phyloP scores from a whole-genome alignment of 2,329 filamentous ascomycete species.

The Talaromyces sp. region DNA sequence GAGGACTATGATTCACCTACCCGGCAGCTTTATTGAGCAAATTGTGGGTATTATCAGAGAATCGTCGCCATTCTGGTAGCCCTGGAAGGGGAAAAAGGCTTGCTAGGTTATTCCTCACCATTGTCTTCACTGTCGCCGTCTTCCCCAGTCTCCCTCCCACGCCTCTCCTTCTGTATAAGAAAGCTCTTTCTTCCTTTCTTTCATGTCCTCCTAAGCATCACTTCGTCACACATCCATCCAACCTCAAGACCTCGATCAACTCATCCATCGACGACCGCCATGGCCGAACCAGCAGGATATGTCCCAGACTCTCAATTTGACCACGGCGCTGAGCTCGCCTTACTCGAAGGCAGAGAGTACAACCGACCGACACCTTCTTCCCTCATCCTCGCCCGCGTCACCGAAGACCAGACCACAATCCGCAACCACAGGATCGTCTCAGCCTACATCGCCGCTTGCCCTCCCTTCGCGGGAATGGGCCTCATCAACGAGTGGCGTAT shows the following conservation, averaged over 20 bases:
- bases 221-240: background rate
- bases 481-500: conserved; percentile 9
- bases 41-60: background rate
- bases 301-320: background rate
- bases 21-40: background rate
- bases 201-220: background rate
- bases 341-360: background rate
- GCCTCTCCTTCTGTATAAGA: background rate
- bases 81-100: background rate
- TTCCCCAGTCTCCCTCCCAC: background rate
- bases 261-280: background rate
- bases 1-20: no score
- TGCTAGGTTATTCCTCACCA: background rate
- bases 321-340: background rate
- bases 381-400: background rate
- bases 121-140: background rate
- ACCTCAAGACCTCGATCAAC: background rate
- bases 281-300: background rate
- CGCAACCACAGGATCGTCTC: background rate
- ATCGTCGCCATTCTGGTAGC: background rate
- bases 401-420: background rate
- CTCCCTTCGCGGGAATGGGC: background rate
- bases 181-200: background rate
- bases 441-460: conserved; percentile 5
- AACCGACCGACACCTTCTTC: background rate